Percentiles rank a stretch among this genome's conserved stretches.
Conservation (phyloP, 148 eudicot species). For the Pharnaceum exiguum region DNA sequence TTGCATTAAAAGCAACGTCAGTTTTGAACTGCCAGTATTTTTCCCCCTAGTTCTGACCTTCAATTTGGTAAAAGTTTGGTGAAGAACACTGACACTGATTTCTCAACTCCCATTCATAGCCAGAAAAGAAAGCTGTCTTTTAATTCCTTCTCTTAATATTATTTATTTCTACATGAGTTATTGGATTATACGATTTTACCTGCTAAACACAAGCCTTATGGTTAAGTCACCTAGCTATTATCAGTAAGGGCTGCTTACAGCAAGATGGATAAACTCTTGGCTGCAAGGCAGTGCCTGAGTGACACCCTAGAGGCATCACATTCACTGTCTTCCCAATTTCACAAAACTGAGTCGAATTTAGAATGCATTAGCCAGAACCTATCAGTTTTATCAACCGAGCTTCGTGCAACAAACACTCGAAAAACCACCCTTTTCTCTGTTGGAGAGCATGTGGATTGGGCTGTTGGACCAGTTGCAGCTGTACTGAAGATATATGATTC, state of each 20-base stretch:
- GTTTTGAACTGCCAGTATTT: conserved; percentile 39
- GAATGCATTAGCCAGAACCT: conserved; percentile 23
- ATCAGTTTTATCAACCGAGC: conserved; percentile 30
- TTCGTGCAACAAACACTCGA: conserved; percentile 20
- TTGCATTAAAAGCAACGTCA: conserved; percentile 48
- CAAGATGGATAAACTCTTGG: conserved; percentile 31
- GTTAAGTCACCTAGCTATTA: neutral
- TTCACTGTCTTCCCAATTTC: conserved; percentile 30
- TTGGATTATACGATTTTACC: neutral
- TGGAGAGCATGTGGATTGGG: conserved; percentile 36
- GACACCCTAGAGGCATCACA: conserved; percentile 48
- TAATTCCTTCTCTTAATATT: neutral
- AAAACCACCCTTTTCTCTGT: conserved; percentile 35
- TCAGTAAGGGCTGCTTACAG: conserved; percentile 16
- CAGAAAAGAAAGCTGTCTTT: neutral
- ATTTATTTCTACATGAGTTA: neutral
- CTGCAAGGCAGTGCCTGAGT: conserved; percentile 44
- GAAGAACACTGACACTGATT: conserved; percentile 12
- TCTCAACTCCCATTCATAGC: conserved; percentile 7
- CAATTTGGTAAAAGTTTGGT: conserved; percentile 48
- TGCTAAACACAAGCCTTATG: neutral
- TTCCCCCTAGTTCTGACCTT: conserved; percentile 18
- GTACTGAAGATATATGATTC: conserved; percentile 46
- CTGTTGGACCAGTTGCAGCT: conserved; percentile 56
- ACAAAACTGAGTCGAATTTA: conserved; percentile 27